A percentile compares a stretch with the other conserved stretches of the same genome.
Conservation (phyloP, 2,329 filamentous ascomycete species). For the Diaporthe destruens region DNA sequence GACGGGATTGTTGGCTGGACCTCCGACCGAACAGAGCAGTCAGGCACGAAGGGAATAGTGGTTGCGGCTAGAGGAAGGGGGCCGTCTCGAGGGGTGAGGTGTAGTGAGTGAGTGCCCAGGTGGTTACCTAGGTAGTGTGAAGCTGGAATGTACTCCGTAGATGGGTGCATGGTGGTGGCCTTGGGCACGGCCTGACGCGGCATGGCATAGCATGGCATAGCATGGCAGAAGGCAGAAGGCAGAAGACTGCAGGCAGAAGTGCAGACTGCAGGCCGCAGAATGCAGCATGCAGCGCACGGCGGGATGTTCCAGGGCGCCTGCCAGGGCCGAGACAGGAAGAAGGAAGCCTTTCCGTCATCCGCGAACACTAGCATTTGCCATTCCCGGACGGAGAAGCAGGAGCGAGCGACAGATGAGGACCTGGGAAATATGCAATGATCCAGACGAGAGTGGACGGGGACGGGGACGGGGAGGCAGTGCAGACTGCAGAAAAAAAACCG, state of each 20-base stretch:
- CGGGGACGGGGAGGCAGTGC: background rate
- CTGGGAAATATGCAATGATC: slow-evolving; percentile 32
- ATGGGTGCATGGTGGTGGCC: background rate
- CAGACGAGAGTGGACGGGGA: slow-evolving; percentile 29
- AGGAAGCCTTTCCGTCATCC: slow-evolving; percentile 11
- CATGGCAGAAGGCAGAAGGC: background rate
- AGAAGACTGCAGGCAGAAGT: background rate
- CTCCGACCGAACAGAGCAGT: slow-evolving; percentile 18
- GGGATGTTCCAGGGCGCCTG: slow-evolving; percentile 19
- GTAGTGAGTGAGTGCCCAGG: background rate
- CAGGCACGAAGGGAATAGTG: slow-evolving; percentile 32
- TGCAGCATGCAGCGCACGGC: background rate
- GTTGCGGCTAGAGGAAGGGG: slow-evolving; percentile 4
- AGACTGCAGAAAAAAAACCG: background rate
- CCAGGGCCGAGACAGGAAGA: slow-evolving; percentile 16
- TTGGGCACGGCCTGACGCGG: background rate
- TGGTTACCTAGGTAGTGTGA: background rate
- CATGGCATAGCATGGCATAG: background rate
- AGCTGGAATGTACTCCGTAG: background rate
- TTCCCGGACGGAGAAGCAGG: slow-evolving; percentile 28
- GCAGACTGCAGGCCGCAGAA: slow-evolving; percentile 5
- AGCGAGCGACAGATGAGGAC: slow-evolving; percentile 22
- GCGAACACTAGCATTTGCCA: slow-evolving; percentile 28
- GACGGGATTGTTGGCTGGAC: slow-evolving; percentile 9
- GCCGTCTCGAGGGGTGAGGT: background rate